These are phyloP conservation scores for Ceratocystis papillata DNA, from an alignment of 2,329 filamentous ascomycete genomes.

Conservation along the genomic window DNA sequence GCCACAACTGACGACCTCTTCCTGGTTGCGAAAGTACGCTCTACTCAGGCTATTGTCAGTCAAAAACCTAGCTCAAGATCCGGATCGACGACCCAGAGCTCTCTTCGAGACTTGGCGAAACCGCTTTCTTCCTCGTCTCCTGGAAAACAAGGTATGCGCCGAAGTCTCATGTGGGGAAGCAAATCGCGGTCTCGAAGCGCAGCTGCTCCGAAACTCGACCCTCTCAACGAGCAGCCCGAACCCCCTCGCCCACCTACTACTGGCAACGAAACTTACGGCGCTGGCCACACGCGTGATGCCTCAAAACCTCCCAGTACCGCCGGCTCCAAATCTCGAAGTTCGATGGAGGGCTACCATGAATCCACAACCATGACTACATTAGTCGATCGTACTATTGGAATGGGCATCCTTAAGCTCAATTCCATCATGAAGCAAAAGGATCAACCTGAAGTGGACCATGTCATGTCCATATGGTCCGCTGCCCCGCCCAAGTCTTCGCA, in stretches of 20 bases:
- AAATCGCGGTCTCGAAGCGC: conserved; percentile 41
- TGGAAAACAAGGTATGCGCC: conserved; percentile 45
- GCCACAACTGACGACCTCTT: conserved; percentile 66
- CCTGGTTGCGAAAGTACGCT: conserved; percentile 69
- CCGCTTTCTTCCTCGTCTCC: conserved; percentile 35
- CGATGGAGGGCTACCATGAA: conserved; percentile 25
- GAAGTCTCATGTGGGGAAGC: conserved; percentile 60
- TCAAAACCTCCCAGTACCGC: conserved; percentile 44
- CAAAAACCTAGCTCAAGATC: conserved; percentile 43
- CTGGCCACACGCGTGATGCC: conserved; percentile 26
- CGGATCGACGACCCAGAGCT: conserved; percentile 36
- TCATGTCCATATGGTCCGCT: conserved; percentile 67
- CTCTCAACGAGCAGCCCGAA: conserved; percentile 45
- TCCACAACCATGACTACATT: conserved; percentile 28
- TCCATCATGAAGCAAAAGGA: conserved; percentile 55
- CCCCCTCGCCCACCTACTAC: conserved; percentile 33
- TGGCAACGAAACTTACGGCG: conserved; percentile 37
- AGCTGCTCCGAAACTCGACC: conserved; percentile 41
- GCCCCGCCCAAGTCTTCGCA: conserved; percentile 34
- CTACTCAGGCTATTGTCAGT: conserved; percentile 40
- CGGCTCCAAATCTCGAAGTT: conserved; percentile 42
- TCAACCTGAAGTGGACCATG: conserved; percentile 64
- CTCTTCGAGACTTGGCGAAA: conserved; percentile 37
- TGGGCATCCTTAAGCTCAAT: conserved; percentile 69
- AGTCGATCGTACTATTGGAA: conserved; percentile 53